phyloP scores from a whole-genome alignment of 345 rosid genomes.

The Hypericum perforatum region DNA sequence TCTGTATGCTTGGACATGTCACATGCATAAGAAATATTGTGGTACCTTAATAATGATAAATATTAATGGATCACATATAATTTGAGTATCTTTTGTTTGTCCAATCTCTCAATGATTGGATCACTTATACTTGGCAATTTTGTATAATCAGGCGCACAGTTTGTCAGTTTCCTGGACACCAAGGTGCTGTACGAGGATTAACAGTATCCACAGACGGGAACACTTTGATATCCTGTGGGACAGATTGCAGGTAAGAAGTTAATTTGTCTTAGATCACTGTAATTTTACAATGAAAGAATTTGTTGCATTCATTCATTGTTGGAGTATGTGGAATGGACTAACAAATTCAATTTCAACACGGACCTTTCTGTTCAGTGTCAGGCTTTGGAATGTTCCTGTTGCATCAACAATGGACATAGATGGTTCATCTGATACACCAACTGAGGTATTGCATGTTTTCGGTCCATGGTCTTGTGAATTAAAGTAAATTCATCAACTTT shows the following conservation, averaged over 20 bases:
- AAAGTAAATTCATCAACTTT: background rate
- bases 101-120: too few species aligned
- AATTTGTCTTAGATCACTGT: background rate
- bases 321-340: background rate
- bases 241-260: constrained; percentile 74
- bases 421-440: constrained; percentile 25
- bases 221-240: constrained; percentile 74
- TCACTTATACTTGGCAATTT: background rate
- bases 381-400: constrained; percentile 90
- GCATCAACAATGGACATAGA: constrained; percentile 46
- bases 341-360: background rate
- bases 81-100: too few species aligned
- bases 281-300: background rate
- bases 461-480: background rate
- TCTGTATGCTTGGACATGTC: too few species aligned
- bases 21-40: too few species aligned
- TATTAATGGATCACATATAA: too few species aligned
- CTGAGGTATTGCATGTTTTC: constrained; percentile 40
- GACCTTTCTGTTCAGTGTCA: constrained; percentile 43
- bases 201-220: constrained; percentile 81
- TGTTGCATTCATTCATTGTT: too few species aligned
- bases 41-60: too few species aligned
- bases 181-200: constrained; percentile 86
- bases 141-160: constrained; percentile 61
- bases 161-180: constrained; percentile 87